Evolutionary conservation across 345 rosid species (phyloP).

Genomic region (Litchi chinensis): DNA sequence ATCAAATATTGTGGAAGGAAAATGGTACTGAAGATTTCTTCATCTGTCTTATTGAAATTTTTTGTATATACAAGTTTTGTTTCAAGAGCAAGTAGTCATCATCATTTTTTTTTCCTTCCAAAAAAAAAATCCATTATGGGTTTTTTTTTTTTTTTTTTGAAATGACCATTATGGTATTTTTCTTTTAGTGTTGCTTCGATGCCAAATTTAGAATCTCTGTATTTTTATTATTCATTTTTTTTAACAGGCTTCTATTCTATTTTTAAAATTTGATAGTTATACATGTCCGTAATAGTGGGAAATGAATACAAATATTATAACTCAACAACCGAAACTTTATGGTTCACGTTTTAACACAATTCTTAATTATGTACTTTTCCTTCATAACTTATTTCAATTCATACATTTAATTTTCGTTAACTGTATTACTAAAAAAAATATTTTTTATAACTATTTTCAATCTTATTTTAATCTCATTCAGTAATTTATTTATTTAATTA

Average conservation of each 20-base stretch:
- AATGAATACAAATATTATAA: too few relatives aligned
- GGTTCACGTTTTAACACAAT: too few relatives aligned
- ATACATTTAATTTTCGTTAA: not conserved
- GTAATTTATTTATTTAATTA: too few relatives aligned
- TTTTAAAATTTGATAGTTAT: not conserved
- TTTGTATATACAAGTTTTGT: not conserved
- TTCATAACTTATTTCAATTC: not conserved
- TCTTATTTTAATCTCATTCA: too few relatives aligned
- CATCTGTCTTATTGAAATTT: conserved; percentile 16
- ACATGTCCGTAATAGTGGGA: too few relatives aligned
- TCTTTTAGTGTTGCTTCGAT: not conserved
- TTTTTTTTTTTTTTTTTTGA: too few relatives aligned
- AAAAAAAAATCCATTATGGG: not conserved
- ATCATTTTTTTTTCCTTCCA: not conserved
- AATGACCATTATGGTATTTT: too few relatives aligned
- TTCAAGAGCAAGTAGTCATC: conserved; percentile 4
- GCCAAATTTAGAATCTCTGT: not conserved
- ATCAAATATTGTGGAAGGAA: conserved; percentile 5
- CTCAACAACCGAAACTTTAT: too few relatives aligned
- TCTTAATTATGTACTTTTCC: too few relatives aligned
- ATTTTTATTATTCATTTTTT: not conserved
- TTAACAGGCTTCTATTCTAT: not conserved
- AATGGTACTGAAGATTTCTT: not conserved
- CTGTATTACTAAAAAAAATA: not conserved
- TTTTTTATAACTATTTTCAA: not conserved